Percentiles rank a stretch among this genome's conserved stretches.
Evolutionary conservation across 805 yeast genomes (phyloP).

Genomic region (Candida stauntonica): DNA sequence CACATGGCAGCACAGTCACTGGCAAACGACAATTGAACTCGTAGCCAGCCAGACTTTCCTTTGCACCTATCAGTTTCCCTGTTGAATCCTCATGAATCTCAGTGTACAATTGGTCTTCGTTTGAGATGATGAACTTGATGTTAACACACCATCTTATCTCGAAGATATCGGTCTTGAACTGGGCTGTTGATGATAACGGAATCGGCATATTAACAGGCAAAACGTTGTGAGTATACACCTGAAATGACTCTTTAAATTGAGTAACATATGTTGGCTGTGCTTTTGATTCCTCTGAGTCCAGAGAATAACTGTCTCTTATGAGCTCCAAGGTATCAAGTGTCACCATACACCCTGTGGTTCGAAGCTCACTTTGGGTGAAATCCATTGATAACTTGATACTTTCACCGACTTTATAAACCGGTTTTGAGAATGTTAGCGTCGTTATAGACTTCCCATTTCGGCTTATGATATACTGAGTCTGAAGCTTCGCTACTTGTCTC

Average conservation of each 20-base stretch:
- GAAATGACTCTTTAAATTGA: constrained; percentile 30
- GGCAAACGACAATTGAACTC: constrained; percentile 44
- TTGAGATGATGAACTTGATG: constrained; percentile 33
- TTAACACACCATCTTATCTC: constrained; percentile 35
- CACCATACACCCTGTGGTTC: constrained; percentile 37
- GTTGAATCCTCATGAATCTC: constrained; percentile 33
- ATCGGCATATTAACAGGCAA: constrained; percentile 31
- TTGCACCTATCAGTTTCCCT: constrained; percentile 32
- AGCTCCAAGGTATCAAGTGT: constrained; percentile 34
- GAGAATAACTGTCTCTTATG: constrained; percentile 29
- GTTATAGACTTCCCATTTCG: constrained; percentile 39
- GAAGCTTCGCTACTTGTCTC: constrained; percentile 24
- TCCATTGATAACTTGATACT: constrained; percentile 36
- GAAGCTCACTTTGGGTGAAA: constrained; percentile 22
- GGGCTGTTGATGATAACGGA: constrained; percentile 34
- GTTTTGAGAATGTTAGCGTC: constrained; percentile 34
- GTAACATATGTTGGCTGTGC: constrained; percentile 12
- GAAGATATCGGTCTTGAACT: constrained; percentile 37
- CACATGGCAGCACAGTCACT: constrained; percentile 40
- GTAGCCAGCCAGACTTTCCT: constrained; percentile 33
- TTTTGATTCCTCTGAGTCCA: constrained; percentile 9
- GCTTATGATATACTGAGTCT: constrained; percentile 37
- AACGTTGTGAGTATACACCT: constrained; percentile 26
- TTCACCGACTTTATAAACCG: constrained; percentile 42
- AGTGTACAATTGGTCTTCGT: constrained; percentile 18